Evolutionary conservation across 2,329 filamentous ascomycete genomes (phyloP), one percentile per base, ranked within the genome.

Genomic region (Penicillium hesseltinei): DNA sequence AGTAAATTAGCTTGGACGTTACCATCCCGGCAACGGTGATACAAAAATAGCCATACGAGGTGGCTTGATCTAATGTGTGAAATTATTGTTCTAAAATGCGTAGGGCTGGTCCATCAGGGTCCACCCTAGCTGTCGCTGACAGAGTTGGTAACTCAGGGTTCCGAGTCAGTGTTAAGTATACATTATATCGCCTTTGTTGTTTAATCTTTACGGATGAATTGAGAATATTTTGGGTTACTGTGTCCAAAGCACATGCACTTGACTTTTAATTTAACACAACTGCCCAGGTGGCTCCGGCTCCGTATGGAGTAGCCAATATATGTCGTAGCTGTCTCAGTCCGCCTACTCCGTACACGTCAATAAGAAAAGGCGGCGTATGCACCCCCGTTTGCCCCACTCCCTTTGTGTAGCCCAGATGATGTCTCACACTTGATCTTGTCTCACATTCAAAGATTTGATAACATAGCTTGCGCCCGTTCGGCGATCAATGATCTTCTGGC

Each of bases 21-120:
- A n/a, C 35, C 11, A 35, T 23, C 15, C 8, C n/a, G 15, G 5
- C 17, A 9, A 25, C 8, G 51, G 33, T 42, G 51, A 35, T 23
- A 49, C 17, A 44, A 47, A 56, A 53, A 54, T 51, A 59, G 25
- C 23, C 25, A 47, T 36, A n/a, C 19, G 23, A 47, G 19, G 43
- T 61, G 51, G 51, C 51, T 51, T 51, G 39, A 11, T 39, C 46
- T 60, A 60, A 57, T 59, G 54, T 61, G 57, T 49, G 31, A 13
- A 42, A 17, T 48, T 53, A 57, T 43, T n/a, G 35, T 33, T 36
- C 42, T 43, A 27, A 11, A 43, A 17, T n/a, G 31, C 27, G 9
- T 50, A 53, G 51, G 58, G 58, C 58, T 60, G 50, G 50, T 51
- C 49, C 39, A 42, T 58, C 19, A 43, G 27, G 48, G 42, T 40